Conservation (phyloP, 2,329 filamentous ascomycete species). For the Claviceps pazoutovae region DNA sequence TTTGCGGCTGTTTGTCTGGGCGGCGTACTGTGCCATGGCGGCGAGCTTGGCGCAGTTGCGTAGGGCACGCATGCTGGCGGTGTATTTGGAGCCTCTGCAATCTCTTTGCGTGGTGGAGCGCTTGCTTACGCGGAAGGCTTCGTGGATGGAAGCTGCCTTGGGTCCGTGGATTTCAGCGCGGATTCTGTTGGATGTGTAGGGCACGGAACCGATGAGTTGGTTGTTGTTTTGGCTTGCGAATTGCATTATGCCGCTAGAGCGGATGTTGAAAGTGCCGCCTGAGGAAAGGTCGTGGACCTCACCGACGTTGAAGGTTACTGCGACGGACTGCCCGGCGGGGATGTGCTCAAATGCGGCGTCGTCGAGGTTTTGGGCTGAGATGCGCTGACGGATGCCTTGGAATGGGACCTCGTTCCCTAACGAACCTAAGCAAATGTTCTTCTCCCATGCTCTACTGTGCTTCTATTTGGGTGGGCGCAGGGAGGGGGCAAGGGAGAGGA, state of each 20-base stretch:
- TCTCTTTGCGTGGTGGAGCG: conserved; percentile 38
- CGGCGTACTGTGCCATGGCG: conserved; percentile 34
- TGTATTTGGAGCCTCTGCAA: conserved; percentile 35
- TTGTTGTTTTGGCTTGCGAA: conserved; percentile 37
- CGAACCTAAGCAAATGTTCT: not conserved
- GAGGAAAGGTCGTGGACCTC: conserved; percentile 36
- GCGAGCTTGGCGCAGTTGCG: conserved; percentile 40
- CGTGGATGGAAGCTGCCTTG: conserved; percentile 35
- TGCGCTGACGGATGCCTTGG: conserved; percentile 27
- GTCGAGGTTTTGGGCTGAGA: conserved; percentile 19
- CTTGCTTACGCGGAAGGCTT: conserved; percentile 30
- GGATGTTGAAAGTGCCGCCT: conserved; percentile 41
- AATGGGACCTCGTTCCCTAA: conserved; percentile 30
- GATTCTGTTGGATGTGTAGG: conserved; percentile 46
- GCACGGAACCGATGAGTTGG: conserved; percentile 37
- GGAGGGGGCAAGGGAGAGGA: not conserved
- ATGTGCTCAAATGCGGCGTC: conserved; percentile 37
- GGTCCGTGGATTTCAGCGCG: conserved; percentile 42
- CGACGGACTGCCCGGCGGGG: conserved; percentile 32
- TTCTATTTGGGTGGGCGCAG: not conserved
- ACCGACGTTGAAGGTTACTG: conserved; percentile 39
- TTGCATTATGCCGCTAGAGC: conserved; percentile 40
- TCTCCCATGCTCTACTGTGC: not conserved
- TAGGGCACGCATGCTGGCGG: conserved; percentile 35
- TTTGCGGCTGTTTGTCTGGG: conserved; percentile 34